A percentile compares a stretch with the other conserved stretches of the same genome.
These are phyloP conservation scores for Argentina anserina DNA, from an alignment of 306 rosid genomes.

Conservation along the genomic window DNA sequence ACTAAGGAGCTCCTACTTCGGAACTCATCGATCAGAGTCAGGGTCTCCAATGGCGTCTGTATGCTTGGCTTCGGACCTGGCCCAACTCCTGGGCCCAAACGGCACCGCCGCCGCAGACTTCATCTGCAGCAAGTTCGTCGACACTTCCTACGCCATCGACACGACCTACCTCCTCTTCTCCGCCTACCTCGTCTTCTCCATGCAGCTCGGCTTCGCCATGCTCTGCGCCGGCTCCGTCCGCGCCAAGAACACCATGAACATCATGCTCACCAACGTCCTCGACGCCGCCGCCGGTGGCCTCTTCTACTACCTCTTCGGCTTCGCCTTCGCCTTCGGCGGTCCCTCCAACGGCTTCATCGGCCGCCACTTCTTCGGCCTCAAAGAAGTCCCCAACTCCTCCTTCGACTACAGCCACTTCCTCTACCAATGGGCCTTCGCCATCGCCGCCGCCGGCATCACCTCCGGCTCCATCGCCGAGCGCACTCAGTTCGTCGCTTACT, in stretches of 20 bases:
- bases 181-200: slow-evolving; percentile 92
- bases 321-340: slow-evolving; percentile 74
- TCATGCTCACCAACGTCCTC: slow-evolving; percentile 95
- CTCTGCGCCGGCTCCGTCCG: slow-evolving; percentile 99
- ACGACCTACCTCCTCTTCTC: slow-evolving; percentile 85
- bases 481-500: slow-evolving; percentile 81
- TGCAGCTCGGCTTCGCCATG: slow-evolving; percentile 98
- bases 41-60: slow-evolving; percentile 42
- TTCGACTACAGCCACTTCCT: slow-evolving; percentile 62
- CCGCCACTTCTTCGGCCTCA: slow-evolving; percentile 66
- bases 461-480: slow-evolving; percentile 88
- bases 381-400: slow-evolving; percentile 18
- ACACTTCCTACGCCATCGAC: slow-evolving; percentile 57
- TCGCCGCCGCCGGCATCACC: slow-evolving; percentile 94
- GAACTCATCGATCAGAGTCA: too few species aligned
- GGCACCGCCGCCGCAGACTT: slow-evolving; percentile 49
- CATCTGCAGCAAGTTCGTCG: slow-evolving; percentile 54
- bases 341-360: slow-evolving; percentile 91
- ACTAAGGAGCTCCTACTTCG: too few species aligned
- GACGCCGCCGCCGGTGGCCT: slow-evolving; percentile 88
- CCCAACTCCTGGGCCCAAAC: slow-evolving; percentile 55
- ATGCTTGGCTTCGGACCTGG: slow-evolving; percentile 42
- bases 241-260: slow-evolving; percentile 98
- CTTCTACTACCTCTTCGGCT: slow-evolving; percentile 92
- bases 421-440: slow-evolving; percentile 97